These are phyloP conservation scores for Kodamaea fungicola DNA, from an alignment of 1,139 yeast species.

Conservation along the genomic window DNA sequence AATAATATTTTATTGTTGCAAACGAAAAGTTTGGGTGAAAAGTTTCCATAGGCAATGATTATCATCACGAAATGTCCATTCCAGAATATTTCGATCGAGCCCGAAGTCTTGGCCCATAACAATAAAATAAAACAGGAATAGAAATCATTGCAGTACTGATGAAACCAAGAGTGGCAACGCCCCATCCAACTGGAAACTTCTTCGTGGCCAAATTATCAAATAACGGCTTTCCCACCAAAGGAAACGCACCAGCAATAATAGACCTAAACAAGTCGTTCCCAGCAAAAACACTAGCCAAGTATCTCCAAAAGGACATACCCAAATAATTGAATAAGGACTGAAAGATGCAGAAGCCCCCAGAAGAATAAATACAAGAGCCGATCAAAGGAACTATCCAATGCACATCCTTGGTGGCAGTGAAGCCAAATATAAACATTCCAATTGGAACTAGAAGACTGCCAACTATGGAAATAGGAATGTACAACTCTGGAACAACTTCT, in stretches of 20 bases:
- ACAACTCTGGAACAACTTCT: conserved; percentile 35
- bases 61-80: no score
- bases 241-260: conserved; percentile 57
- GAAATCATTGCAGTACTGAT: conserved; percentile 38
- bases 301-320: conserved; percentile 34
- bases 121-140: conserved; percentile 45
- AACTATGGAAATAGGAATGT: conserved; percentile 40
- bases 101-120: conserved; percentile 47
- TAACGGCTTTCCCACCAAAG: conserved; percentile 55
- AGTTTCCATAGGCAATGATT: no score
- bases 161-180: conserved; percentile 46
- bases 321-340: conserved; percentile 37
- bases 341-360: conserved; percentile 38
- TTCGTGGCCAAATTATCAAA: conserved; percentile 42
- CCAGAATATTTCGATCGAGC: conserved; percentile 42
- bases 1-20: no score
- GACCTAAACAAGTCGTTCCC: conserved; percentile 53
- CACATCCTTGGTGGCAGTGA: conserved; percentile 39
- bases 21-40: no score
- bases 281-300: conserved; percentile 58
- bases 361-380: conserved; percentile 38
- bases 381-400: conserved; percentile 46
- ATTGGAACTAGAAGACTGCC: conserved; percentile 42
- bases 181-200: conserved; percentile 57
- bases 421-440: conserved; percentile 48